Evolutionary conservation across 139 green algal genomes (phyloP).

Genomic region (Chlorella sp.): DNA sequence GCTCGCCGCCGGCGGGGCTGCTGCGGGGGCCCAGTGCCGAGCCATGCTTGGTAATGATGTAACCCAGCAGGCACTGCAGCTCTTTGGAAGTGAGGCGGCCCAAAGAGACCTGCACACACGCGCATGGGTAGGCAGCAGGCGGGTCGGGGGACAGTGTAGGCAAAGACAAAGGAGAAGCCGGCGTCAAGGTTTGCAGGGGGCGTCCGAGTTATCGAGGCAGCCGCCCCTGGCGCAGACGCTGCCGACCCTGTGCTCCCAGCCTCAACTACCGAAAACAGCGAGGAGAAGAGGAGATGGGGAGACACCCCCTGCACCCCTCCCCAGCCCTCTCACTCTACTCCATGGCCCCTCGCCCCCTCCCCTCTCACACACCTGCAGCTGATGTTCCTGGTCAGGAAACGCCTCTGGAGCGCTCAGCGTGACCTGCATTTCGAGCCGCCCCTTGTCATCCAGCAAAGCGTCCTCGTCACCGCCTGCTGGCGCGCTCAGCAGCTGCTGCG

Average conservation of each 20-base stretch:
- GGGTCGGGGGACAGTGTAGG: not conserved
- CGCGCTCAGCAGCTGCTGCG: slow-evolving; percentile 29
- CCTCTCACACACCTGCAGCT: slow-evolving; percentile 6
- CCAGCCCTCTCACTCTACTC: not conserved
- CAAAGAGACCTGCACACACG: slow-evolving; percentile 3
- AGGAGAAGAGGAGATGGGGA: no score
- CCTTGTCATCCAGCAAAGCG: not conserved
- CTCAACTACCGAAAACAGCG: no score
- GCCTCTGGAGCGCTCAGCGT: not conserved
- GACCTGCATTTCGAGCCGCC: not conserved
- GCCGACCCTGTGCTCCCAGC: not conserved
- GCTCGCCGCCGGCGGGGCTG: slow-evolving; percentile 7
- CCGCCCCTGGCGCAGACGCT: not conserved
- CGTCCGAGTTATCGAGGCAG: not conserved
- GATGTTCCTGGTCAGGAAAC: not conserved
- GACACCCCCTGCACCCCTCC: no score
- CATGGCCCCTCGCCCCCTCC: no score
- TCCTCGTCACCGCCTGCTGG: not conserved
- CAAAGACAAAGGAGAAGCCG: no score
- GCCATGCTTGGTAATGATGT: slow-evolving; percentile 19
- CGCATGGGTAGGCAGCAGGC: not conserved
- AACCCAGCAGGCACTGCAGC: slow-evolving; percentile 32
- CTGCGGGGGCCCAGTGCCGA: slow-evolving; percentile 6
- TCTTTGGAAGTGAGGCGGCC: not conserved
- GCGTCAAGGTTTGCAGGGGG: not conserved